These are phyloP conservation scores for Macrophomina phaseolina DNA, from an alignment of 2,329 filamentous ascomycete genomes.

Conservation along the genomic window DNA sequence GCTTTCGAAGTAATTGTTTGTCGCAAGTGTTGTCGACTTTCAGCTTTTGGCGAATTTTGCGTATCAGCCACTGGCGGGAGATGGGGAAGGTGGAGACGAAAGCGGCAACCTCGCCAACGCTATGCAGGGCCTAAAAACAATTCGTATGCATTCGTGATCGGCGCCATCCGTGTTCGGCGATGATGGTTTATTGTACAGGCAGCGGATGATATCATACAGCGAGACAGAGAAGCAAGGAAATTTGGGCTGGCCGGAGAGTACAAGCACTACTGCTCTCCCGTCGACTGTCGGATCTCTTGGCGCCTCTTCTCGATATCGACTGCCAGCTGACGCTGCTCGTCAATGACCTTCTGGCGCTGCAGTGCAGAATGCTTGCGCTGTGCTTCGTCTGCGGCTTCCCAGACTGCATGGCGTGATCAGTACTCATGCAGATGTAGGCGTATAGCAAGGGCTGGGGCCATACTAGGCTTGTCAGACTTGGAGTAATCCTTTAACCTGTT, in stretches of 20 bases:
- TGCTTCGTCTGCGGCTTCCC: constrained; percentile 29
- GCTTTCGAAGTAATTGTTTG: not conserved
- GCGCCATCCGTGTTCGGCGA: not conserved
- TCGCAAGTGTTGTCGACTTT: not conserved
- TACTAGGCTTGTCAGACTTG: constrained; percentile 91
- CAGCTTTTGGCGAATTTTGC: not conserved
- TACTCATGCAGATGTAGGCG: not conserved
- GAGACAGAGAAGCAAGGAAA: not conserved
- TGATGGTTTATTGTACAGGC: not conserved
- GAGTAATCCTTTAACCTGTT: constrained; percentile 83
- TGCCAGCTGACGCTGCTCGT: constrained; percentile 39
- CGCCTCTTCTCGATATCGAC: constrained; percentile 41
- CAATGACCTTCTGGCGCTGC: constrained; percentile 37
- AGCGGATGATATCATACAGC: constrained; percentile 10
- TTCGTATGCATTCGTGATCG: constrained; percentile 16
- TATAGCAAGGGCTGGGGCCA: constrained; percentile 40
- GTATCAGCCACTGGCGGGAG: not conserved
- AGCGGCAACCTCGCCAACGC: not conserved
- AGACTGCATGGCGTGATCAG: constrained; percentile 22
- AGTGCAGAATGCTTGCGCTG: constrained; percentile 24
- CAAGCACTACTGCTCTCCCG: constrained; percentile 7
- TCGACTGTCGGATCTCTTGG: constrained; percentile 37
- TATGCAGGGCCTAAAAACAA: not conserved
- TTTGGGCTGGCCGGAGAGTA: not conserved
- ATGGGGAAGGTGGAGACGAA: not conserved